Base-by-base conservation (phyloP, 495 filamentous ascomycete species). In the Staphylotrichum longicolle region DNA sequence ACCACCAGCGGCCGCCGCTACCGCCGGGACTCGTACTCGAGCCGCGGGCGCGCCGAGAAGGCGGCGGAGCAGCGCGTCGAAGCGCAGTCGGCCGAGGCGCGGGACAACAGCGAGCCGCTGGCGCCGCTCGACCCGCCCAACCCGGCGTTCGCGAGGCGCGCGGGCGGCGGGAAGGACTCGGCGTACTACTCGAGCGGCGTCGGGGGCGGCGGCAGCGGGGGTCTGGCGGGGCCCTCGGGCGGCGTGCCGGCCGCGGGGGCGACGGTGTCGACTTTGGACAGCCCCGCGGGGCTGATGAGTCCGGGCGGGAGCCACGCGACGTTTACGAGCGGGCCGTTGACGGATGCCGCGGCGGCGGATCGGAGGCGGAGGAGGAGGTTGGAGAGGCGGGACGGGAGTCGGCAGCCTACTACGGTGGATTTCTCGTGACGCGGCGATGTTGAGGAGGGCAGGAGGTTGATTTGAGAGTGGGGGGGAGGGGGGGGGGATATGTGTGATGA, bases 121-220 rank as follows among this genome's bases (percentile, higher is more conserved):
- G 30, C 27, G 27, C 71, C 78, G 9, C 57, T 82, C 9, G 72
- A 67, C 15, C 80, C 80, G 7, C 80, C 80, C 0, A 77, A 77
- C 53, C 78, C 82, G 8, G 73, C 77, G 14, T 79, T 78, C 40
- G 66, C 63, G 70, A 72, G 11, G 70, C 65, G 34, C 75, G 75
- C 5, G 65, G 74, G 63, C 74, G 75, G 63, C 40, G 62, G 58
- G 7, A 84, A 83, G 64, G 82, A 84, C 66, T 80, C 77, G 48
- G 79, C 81, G 27, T 83, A 83, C 59, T 83, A 82, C 64, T 80
- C 78, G 32, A 77, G 80, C 7, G 72, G 75, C 54, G 73, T 72
- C 12, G 74, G 78, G 7, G 20, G 20, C 20, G 20, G 20, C 20
- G 20, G 20, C 20, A 27, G 20, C 20, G 20, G 20, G 20, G 20